These are phyloP conservation scores for Vachellia collinsii DNA, from an alignment of 306 rosid genomes.

Conservation along the genomic window DNA sequence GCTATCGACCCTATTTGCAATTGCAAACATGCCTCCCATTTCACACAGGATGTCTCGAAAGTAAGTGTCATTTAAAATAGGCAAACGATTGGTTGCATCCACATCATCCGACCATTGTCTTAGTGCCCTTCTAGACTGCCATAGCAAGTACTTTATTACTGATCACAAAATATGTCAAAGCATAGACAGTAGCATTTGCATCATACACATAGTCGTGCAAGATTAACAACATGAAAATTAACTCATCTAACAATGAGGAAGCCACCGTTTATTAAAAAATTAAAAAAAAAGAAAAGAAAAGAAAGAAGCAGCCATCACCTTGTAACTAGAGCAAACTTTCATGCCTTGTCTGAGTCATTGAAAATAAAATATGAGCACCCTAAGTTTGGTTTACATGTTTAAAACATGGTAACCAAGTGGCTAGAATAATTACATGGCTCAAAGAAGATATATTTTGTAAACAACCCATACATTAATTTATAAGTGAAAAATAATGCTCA, in stretches of 20 bases:
- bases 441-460: slow-evolving; percentile 19
- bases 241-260: slow-evolving; percentile 25
- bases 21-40: slow-evolving; percentile 95
- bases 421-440: slow-evolving; percentile 28
- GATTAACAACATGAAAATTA: slow-evolving; percentile 23
- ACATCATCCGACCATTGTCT: slow-evolving; percentile 93
- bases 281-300: too few relatives aligned
- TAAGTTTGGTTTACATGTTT: slow-evolving; percentile 26
- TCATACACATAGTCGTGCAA: background rate
- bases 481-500: background rate
- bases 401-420: slow-evolving; percentile 9
- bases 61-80: slow-evolving; percentile 70
- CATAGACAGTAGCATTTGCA: slow-evolving; percentile 26
- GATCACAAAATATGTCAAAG: slow-evolving; percentile 10
- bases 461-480: slow-evolving; percentile 5
- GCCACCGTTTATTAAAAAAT: background rate
- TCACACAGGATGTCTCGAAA: slow-evolving; percentile 81
- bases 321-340: slow-evolving; percentile 29
- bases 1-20: slow-evolving; percentile 82
- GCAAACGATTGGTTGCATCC: slow-evolving; percentile 79
- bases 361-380: slow-evolving; percentile 28
- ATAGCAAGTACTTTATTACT: slow-evolving; percentile 37
- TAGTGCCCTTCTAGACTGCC: slow-evolving; percentile 78
- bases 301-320: slow-evolving; percentile 16
- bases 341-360: slow-evolving; percentile 17